Conservation (phyloP, 768 basidiomycete species). For the Multifurca ochricompacta region DNA sequence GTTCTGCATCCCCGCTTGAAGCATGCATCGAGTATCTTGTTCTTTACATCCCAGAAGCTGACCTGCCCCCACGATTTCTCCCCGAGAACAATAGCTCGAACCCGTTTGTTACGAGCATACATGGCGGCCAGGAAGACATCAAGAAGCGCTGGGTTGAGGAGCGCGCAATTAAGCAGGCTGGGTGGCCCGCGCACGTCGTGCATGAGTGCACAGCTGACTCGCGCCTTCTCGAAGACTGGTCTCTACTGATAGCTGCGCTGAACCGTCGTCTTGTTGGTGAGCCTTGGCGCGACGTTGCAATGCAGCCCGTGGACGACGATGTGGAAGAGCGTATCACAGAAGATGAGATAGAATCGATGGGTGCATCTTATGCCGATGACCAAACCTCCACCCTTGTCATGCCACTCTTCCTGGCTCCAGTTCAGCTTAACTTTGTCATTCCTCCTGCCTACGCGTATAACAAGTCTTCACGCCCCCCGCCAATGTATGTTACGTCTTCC, state of each 20-base stretch:
- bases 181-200: conserved; percentile 69
- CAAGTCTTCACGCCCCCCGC: conserved; percentile 44
- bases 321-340: conserved; percentile 34
- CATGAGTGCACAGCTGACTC: conserved; percentile 40
- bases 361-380: conserved; percentile 40
- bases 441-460: conserved; percentile 38
- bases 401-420: conserved; percentile 55
- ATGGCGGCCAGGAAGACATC: conserved; percentile 54
- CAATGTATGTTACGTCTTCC: conserved; percentile 68
- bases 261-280: conserved; percentile 49
- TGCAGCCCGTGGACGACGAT: conserved; percentile 1
- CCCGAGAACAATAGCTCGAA: conserved; percentile 57
- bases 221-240: conserved; percentile 40
- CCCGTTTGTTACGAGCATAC: conserved; percentile 58
- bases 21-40: conserved; percentile 82
- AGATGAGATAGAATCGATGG: conserved; percentile 32
- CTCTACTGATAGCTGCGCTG: conserved; percentile 46
- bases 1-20: conserved; percentile 53
- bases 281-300: conserved; percentile 22
- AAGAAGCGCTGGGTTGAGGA: conserved; percentile 76
- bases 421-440: conserved; percentile 61
- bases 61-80: conserved; percentile 69
- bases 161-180: conserved; percentile 73
- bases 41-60: conserved; percentile 78
- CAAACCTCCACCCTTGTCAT: conserved; percentile 40